phyloP scores from a whole-genome alignment of 1,139 yeast genomes.

The Candida freyschussii region DNA sequence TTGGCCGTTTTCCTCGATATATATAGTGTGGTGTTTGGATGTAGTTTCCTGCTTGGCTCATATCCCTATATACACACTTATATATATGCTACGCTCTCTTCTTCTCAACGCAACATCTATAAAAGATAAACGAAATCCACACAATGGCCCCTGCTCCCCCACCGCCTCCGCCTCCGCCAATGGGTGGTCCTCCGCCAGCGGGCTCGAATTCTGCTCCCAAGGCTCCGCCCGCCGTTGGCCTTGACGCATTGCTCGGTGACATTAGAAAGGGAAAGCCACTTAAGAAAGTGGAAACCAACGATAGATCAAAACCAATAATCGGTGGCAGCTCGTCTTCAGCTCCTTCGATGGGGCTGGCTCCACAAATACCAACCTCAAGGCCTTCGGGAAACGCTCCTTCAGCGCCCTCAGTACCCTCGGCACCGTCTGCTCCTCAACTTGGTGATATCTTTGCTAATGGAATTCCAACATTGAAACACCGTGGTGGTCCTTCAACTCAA shows the following conservation, averaged over 20 bases:
- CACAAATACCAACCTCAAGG: conserved; percentile 10
- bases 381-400: conserved; percentile 16
- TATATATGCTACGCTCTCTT: not conserved
- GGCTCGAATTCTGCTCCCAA: conserved; percentile 21
- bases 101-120: not conserved
- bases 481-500: conserved; percentile 37
- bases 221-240: conserved; percentile 32
- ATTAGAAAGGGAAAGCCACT: conserved; percentile 73
- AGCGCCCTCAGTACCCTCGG: conserved; percentile 25
- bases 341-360: conserved; percentile 17
- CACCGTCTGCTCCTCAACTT: conserved; percentile 41
- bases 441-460: conserved; percentile 87
- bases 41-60: not conserved
- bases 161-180: conserved; percentile 13
- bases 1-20: not conserved
- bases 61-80: not conserved
- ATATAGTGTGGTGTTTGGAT: conserved; percentile 2
- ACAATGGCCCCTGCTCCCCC: conserved; percentile 16
- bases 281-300: conserved; percentile 74
- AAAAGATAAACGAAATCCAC: not conserved
- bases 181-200: conserved; percentile 25
- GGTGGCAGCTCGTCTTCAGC: conserved; percentile 30
- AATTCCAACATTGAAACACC: conserved; percentile 69
- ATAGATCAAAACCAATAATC: conserved; percentile 53
- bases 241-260: conserved; percentile 83